phyloP scores from a whole-genome alignment of 2,329 filamentous ascomycete species.

The Cytospora chrysosperma region DNA sequence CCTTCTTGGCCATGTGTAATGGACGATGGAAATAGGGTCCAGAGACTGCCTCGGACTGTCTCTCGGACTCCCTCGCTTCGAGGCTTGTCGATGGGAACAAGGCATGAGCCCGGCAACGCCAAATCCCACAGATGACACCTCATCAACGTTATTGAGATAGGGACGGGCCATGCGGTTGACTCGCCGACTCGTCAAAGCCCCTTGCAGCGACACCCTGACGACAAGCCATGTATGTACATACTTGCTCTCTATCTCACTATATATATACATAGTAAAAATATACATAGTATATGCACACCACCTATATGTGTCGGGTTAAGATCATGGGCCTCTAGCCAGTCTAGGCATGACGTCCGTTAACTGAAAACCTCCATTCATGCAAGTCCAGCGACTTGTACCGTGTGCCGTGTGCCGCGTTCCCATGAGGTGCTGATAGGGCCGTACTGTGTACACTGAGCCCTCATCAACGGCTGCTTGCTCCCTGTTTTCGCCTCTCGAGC shows the following conservation, averaged over 20 bases:
- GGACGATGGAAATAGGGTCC: conserved; percentile 17
- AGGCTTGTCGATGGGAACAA: conserved; percentile 15
- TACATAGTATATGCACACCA: not conserved
- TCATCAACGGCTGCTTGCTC: conserved; percentile 14
- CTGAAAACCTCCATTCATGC: not conserved
- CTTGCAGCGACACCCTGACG: not conserved
- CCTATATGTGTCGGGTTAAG: not conserved
- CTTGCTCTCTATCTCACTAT: too few species aligned
- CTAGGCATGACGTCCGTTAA: not conserved
- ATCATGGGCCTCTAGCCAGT: not conserved
- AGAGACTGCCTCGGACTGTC: too few species aligned
- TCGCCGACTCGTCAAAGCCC: not conserved
- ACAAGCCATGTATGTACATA: too few species aligned
- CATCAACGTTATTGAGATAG: not conserved
- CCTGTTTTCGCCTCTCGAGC: not conserved
- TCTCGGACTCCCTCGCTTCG: conserved; percentile 17
- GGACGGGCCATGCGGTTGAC: not conserved
- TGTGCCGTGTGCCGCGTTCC: not conserved
- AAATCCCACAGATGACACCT: not conserved
- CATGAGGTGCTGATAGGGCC: conserved; percentile 1
- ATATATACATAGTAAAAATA: too few species aligned
- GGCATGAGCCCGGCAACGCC: conserved; percentile 4
- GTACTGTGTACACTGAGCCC: too few species aligned
- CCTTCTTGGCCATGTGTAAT: conserved; percentile 22
- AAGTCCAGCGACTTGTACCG: not conserved